A percentile compares a stretch with the other conserved stretches of the same genome.
Conservation (phyloP, 2,329 filamentous ascomycete species). For the Sclerotinia minor region DNA sequence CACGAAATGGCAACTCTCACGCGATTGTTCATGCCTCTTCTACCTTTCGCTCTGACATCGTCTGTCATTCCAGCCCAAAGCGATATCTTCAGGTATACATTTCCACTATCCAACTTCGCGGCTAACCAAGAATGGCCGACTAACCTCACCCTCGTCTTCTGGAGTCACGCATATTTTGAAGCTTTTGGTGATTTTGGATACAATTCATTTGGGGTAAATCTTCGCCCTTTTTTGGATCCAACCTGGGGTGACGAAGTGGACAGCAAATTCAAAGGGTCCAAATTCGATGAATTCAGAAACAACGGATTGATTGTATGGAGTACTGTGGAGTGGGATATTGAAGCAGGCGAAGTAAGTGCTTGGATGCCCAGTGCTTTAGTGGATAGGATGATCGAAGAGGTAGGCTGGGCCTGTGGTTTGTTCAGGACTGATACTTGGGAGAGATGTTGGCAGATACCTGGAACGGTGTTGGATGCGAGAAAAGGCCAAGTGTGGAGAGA, state of each 20-base stretch:
- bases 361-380: slow-evolving; percentile 5
- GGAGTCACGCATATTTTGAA: neutral
- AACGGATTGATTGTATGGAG: slow-evolving; percentile 12
- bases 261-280: neutral
- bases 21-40: slow-evolving; percentile 25
- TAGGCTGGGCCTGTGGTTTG: slow-evolving; percentile 3
- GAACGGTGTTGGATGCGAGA: neutral
- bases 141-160: slow-evolving; percentile 8
- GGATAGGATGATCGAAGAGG: neutral
- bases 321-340: slow-evolving; percentile 1
- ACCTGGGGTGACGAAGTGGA: slow-evolving; percentile 19
- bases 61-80: neutral
- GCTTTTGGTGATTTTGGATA: neutral
- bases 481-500: neutral
- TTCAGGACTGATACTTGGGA: slow-evolving; percentile 16
- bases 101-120: neutral
- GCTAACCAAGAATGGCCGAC: neutral
- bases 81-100: slow-evolving; percentile 10
- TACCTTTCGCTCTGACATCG: slow-evolving; percentile 21
- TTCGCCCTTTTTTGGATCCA: slow-evolving; percentile 11
- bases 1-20: slow-evolving; percentile 26
- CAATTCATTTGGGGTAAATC: neutral
- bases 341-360: neutral
- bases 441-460: neutral
- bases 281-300: slow-evolving; percentile 1